Conservation (phyloP, 768 basidiomycete species). For the Leccinum fibrillosum region DNA sequence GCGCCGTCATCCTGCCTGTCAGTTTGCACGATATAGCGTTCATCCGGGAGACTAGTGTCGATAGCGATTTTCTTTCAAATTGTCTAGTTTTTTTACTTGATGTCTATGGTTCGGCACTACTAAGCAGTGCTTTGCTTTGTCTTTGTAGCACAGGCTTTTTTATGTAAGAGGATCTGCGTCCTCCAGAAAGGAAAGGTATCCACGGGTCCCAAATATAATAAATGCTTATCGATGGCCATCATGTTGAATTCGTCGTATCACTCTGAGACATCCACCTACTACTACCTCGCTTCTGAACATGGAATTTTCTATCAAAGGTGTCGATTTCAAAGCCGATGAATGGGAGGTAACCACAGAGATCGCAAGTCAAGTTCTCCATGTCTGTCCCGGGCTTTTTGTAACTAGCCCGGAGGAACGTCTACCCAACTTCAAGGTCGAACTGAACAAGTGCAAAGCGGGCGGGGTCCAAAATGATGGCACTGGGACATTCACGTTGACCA, state of each 20-base stretch:
- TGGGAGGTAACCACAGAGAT: slow-evolving; percentile 59
- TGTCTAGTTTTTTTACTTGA: background rate
- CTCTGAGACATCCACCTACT: background rate
- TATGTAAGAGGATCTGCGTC: slow-evolving; percentile 1
- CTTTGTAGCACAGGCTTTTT: background rate
- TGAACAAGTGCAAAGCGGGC: slow-evolving; percentile 48
- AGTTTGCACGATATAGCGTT: background rate
- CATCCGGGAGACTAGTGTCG: background rate
- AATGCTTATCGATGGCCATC: slow-evolving; percentile 5
- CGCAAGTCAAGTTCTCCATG: slow-evolving; percentile 50
- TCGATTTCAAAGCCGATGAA: slow-evolving; percentile 39
- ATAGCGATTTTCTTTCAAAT: background rate
- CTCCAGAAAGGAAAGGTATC: slow-evolving; percentile 5
- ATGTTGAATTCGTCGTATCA: background rate
- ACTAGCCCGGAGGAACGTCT: slow-evolving; percentile 17
- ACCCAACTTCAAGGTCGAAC: slow-evolving; percentile 59
- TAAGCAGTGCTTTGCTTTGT: background rate
- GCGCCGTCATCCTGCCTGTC: background rate
- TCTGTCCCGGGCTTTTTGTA: slow-evolving; percentile 27
- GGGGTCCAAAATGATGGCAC: slow-evolving; percentile 58
- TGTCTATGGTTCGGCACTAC: background rate
- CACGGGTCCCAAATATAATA: background rate
- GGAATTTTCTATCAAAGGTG: slow-evolving; percentile 36
- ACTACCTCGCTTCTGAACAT: slow-evolving; percentile 19
- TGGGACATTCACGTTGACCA: slow-evolving; percentile 34